Evolutionary conservation across 1,284 basidiomycete species (phyloP).

Genomic region (Spongiforma sp.): DNA sequence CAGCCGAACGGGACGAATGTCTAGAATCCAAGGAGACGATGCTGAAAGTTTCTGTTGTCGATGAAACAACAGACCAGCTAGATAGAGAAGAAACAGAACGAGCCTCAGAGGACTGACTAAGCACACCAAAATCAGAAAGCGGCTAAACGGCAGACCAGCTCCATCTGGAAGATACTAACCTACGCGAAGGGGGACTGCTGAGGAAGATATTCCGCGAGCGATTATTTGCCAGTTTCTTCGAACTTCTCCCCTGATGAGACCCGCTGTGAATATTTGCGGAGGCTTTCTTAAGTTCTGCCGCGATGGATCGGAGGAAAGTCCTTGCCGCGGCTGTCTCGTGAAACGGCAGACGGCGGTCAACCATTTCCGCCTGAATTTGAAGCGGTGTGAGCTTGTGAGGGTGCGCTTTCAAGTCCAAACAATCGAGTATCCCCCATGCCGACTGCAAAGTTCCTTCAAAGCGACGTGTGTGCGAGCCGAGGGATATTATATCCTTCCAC

Average conservation of each 20-base stretch:
- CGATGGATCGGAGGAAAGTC: slow-evolving; percentile 9
- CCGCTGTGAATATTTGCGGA: no score
- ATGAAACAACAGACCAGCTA: no score
- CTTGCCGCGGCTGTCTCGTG: slow-evolving; percentile 21
- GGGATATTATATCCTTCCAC: slow-evolving; percentile 18
- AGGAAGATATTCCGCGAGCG: no score
- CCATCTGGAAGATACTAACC: no score
- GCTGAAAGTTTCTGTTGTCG: no score
- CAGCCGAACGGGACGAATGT: no score
- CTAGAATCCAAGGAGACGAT: no score
- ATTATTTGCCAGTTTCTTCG: not conserved
- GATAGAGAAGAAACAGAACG: no score
- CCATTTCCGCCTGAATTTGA: slow-evolving; percentile 26
- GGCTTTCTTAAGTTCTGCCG: slow-evolving; percentile 8
- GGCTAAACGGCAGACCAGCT: no score
- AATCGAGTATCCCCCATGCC: slow-evolving; percentile 21
- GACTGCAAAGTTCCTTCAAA: slow-evolving; percentile 13
- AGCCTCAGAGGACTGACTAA: no score
- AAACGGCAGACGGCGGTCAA: slow-evolving; percentile 11
- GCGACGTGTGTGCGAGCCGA: slow-evolving; percentile 18
- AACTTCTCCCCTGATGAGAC: not conserved
- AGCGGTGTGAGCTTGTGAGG: no score
- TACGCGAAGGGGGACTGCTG: not conserved
- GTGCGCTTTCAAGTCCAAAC: slow-evolving; percentile 11
- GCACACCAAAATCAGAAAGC: not conserved